Evolutionary conservation across 331 rosid genomes (phyloP).

Genomic region (Dryas integrifolia): DNA sequence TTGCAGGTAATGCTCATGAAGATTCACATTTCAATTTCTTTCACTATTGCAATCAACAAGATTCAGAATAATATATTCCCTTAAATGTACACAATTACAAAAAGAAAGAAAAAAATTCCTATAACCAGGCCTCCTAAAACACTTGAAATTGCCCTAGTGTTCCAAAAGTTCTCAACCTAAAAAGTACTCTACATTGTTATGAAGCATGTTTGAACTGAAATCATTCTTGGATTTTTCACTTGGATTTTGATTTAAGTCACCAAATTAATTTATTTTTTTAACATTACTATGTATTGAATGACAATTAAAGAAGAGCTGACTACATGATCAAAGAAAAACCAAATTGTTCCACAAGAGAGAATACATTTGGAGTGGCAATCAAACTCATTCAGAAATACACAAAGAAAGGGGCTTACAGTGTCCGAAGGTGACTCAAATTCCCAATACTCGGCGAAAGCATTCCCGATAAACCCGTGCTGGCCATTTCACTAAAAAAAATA

Average conservation of each 20-base stretch:
- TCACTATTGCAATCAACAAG: slow-evolving; percentile 1
- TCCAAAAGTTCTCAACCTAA: background rate
- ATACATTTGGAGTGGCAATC: background rate
- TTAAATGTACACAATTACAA: background rate
- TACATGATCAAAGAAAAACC: background rate
- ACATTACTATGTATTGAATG: too few relatives aligned
- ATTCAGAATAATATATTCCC: background rate
- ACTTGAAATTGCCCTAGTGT: background rate
- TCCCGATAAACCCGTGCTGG: slow-evolving; percentile 69
- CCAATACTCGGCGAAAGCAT: slow-evolving; percentile 74
- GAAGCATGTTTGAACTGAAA: background rate
- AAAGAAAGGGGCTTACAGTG: slow-evolving; percentile 54
- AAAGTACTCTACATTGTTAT: background rate
- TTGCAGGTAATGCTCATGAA: background rate
- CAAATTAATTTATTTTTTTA: too few relatives aligned
- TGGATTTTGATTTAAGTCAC: too few relatives aligned
- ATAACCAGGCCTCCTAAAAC: slow-evolving; percentile 1
- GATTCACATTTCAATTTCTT: background rate
- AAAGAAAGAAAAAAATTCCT: background rate
- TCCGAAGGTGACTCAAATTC: slow-evolving; percentile 70
- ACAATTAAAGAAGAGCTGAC: too few relatives aligned
- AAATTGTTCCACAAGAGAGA: background rate
- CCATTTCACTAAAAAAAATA: slow-evolving; percentile 68
- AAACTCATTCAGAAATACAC: background rate
- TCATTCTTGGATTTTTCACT: background rate